Percentiles rank a stretch among this genome's conserved stretches.
Evolutionary conservation across 495 filamentous ascomycete genomes (phyloP).

Genomic region (Xylaria telfairii): DNA sequence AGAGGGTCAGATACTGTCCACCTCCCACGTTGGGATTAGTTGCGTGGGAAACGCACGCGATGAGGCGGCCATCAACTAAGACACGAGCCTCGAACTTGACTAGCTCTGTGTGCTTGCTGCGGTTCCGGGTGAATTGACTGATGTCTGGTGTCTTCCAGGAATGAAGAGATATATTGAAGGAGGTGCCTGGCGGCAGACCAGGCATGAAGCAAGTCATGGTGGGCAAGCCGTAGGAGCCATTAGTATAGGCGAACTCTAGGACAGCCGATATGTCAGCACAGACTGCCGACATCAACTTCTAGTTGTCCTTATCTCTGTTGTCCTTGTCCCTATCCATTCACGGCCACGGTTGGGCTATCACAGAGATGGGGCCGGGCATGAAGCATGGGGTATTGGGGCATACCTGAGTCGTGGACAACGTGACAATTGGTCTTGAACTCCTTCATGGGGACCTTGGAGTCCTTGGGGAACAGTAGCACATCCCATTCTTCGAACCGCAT

Average conservation of each 20-base stretch:
- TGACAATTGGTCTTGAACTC: conserved; percentile 88
- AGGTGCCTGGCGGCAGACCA: conserved; percentile 62
- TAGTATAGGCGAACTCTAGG: conserved; percentile 50
- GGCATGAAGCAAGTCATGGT: conserved; percentile 80
- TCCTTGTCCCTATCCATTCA: not conserved
- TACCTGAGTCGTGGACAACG: conserved; percentile 70
- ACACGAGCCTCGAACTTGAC: conserved; percentile 73
- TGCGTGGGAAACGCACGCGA: conserved; percentile 59
- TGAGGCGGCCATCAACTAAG: conserved; percentile 70
- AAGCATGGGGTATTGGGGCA: no score
- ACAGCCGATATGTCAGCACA: conserved; percentile 9
- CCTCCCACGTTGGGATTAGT: not conserved
- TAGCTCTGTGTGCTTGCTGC: conserved; percentile 65
- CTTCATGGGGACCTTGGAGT: conserved; percentile 69
- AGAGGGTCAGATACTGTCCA: conserved; percentile 9
- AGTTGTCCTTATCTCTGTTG: not conserved
- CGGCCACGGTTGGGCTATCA: not conserved
- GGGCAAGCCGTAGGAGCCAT: conserved; percentile 60
- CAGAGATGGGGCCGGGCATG: not conserved
- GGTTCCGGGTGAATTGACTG: conserved; percentile 63
- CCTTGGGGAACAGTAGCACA: conserved; percentile 75
- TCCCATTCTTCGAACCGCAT: conserved; percentile 93
- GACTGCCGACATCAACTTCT: no score
- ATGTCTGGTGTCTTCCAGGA: conserved; percentile 74
- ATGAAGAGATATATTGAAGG: conserved; percentile 82